These are phyloP conservation scores for Talaromyces funiculosus DNA, from an alignment of 2,329 filamentous ascomycete genomes.

Conservation along the genomic window DNA sequence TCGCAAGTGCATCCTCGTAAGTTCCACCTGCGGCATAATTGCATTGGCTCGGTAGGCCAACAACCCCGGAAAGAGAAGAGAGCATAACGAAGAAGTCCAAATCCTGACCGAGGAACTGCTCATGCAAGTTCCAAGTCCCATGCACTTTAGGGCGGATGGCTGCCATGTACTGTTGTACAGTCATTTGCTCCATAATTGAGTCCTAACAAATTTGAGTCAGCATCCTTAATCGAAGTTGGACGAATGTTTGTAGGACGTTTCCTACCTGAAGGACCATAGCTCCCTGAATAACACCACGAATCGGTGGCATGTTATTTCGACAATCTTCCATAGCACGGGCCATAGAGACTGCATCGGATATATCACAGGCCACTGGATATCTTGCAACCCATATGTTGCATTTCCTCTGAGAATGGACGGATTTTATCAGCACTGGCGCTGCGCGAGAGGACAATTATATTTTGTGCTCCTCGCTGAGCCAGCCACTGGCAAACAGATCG, in stretches of 20 bases:
- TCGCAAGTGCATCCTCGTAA: constrained; percentile 18
- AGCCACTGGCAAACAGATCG: not conserved
- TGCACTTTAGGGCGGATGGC: not conserved
- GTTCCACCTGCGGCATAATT: constrained; percentile 11
- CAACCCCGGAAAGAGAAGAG: constrained; percentile 4
- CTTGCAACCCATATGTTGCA: not conserved
- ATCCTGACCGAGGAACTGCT: not conserved
- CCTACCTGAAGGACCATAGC: constrained; percentile 13
- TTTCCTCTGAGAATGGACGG: not conserved
- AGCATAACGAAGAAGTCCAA: not conserved
- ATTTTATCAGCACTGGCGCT: not conserved
- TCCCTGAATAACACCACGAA: not conserved
- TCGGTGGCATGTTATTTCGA: not conserved
- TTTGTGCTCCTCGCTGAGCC: not conserved
- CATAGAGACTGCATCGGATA: not conserved
- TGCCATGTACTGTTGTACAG: not conserved
- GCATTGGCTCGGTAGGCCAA: constrained; percentile 6
- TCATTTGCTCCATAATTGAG: not conserved
- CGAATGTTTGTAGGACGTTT: not conserved
- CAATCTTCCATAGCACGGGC: not conserved
- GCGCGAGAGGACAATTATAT: not conserved
- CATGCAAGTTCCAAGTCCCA: not conserved
- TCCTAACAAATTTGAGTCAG: not conserved
- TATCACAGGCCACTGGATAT: not conserved
- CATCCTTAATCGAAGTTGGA: not conserved